A percentile compares a stretch with the other conserved stretches of the same genome.
These are phyloP conservation scores for Rhynchosporium agropyri DNA, from an alignment of 2,329 filamentous ascomycete genomes.

Conservation along the genomic window DNA sequence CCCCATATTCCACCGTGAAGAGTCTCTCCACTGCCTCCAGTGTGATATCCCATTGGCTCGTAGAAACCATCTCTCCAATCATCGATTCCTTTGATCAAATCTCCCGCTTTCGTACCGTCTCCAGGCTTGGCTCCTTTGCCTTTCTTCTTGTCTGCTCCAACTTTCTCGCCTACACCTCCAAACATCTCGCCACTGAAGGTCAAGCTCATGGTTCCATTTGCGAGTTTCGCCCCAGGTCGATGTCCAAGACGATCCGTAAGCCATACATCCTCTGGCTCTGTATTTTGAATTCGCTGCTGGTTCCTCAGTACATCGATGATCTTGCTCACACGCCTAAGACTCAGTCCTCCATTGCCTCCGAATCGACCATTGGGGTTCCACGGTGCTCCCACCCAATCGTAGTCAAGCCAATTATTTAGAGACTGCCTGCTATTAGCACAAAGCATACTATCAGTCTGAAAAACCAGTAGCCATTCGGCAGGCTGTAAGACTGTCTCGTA, in stretches of 20 bases:
- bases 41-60: constrained; percentile 62
- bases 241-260: constrained; percentile 55
- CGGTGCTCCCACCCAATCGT: constrained; percentile 45
- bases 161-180: constrained; percentile 42
- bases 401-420: constrained; percentile 38
- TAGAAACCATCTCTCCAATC: constrained; percentile 56
- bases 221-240: constrained; percentile 51
- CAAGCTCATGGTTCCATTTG: constrained; percentile 53
- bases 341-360: constrained; percentile 44
- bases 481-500: constrained; percentile 53
- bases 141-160: constrained; percentile 31
- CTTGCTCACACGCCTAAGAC: constrained; percentile 54
- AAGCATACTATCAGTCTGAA: constrained; percentile 59
- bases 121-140: constrained; percentile 32
- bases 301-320: constrained; percentile 56
- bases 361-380: constrained; percentile 41
- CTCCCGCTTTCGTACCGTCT: constrained; percentile 34
- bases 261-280: constrained; percentile 60
- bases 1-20: constrained; percentile 54
- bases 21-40: constrained; percentile 51
- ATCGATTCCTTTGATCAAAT: constrained; percentile 48
- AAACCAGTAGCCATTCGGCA: constrained; percentile 57
- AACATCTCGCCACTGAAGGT: constrained; percentile 56
- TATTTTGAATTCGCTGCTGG: constrained; percentile 49
- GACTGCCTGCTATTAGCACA: constrained; percentile 55